Evolutionary conservation across 805 yeast genomes (phyloP).

Genomic region (Sugiyamaella qingdaonensis): DNA sequence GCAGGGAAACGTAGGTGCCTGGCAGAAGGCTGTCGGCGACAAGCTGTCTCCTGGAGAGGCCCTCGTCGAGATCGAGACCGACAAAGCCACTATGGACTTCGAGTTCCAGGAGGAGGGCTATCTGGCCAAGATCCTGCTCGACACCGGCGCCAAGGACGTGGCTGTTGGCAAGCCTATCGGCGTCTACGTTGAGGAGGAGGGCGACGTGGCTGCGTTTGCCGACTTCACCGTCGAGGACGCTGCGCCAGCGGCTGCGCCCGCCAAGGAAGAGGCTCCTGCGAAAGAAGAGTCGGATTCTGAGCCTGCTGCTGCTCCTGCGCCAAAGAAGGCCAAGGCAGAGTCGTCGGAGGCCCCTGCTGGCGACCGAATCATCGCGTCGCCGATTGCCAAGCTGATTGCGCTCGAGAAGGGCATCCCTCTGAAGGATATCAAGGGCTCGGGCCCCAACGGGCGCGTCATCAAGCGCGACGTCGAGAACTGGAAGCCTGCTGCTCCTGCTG

Average conservation of each 20-base stretch:
- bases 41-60: slow-evolving; percentile 86
- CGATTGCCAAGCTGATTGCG: slow-evolving; percentile 89
- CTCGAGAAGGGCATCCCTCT: slow-evolving; percentile 86
- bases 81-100: slow-evolving; percentile 96
- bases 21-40: slow-evolving; percentile 92
- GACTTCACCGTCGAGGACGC: slow-evolving; percentile 82
- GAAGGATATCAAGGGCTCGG: slow-evolving; percentile 82
- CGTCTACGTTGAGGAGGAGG: slow-evolving; percentile 85
- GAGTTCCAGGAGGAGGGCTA: slow-evolving; percentile 97
- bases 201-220: slow-evolving; percentile 82
- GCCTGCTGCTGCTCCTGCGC: slow-evolving; percentile 75
- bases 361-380: slow-evolving; percentile 87
- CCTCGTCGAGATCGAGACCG: slow-evolving; percentile 95
- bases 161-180: slow-evolving; percentile 96
- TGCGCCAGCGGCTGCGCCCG: slow-evolving; percentile 43
- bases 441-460: slow-evolving; percentile 92
- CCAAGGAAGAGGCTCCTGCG: slow-evolving; percentile 28
- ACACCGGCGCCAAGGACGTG: slow-evolving; percentile 81
- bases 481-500: slow-evolving; percentile 39
- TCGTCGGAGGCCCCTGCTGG: slow-evolving; percentile 19
- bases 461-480: slow-evolving; percentile 83
- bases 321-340: slow-evolving; percentile 58
- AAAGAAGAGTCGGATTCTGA: slow-evolving; percentile 38
- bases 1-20: slow-evolving; percentile 83
- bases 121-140: slow-evolving; percentile 80